Evolutionary conservation across 768 basidiomycete genomes (phyloP), one percentile per base, ranked within the genome.

Genomic region (Panellus pusillus): DNA sequence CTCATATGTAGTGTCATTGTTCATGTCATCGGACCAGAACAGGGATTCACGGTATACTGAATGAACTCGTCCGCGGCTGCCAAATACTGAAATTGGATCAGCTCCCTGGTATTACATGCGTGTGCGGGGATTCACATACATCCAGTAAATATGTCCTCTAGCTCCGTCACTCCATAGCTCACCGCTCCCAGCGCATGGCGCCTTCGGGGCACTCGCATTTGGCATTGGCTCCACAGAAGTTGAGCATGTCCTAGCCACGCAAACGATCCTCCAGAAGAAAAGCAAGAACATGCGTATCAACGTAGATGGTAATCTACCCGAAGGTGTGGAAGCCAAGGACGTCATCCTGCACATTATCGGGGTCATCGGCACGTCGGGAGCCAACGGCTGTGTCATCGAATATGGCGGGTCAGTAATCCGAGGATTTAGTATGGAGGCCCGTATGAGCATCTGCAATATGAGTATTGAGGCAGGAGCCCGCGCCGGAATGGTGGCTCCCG

Each of bases 151-250:
- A 11, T 17, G 24, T 47, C 37, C 17, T 9, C 9, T 1, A 3
- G 3, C 13, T 18, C 41, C 44, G 38, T 55, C 19, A n/a, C n/a
- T n/a, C 8, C 39, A 36, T 20, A 48, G 36, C 43, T 20, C n/a
- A 47, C 19, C 15, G 36, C 38, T 44, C 37, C 11, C 50, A 91
- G 89, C 93, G 6, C 93, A 95, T 67, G 93, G 93, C 42, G 93
- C 93, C 3, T 95, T 95, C 65, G 93, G 93, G 39, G 91, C 93
- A 38, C 79, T 95, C 57, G 93, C 93, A 0, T 95, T 94, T 64
- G 93, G 93, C 54, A 93, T 95, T 62, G 93, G 93, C 37, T 94
- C 93, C 11, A 93, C 91, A 44, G 91, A 95, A 66, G 93, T 95
- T 61, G 93, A 95, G 65, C 93, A 95, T 66, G 92, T 93, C 59